Evolutionary conservation across 495 filamentous ascomycete species (phyloP), one percentile per base, ranked within the genome.

Genomic region (Penicillium steckii): DNA sequence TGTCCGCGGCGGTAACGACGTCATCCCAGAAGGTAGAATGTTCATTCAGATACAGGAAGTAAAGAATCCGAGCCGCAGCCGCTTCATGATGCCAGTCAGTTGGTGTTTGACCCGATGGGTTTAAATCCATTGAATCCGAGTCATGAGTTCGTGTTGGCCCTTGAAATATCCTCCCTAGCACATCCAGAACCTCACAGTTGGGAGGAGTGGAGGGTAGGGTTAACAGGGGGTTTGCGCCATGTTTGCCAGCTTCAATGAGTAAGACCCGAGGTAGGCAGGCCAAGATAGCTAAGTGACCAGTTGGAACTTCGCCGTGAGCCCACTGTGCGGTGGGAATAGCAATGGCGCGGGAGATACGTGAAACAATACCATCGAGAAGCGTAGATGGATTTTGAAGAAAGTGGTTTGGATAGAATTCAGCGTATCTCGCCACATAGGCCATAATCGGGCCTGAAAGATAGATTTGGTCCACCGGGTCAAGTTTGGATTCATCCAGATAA

Each of bases 371-470:
- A 19, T 74, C 67, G n/a, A 76, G 53, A 13, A 79, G 56, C 21
- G 60, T 47, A 6, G 44, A 50, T 2, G 73, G 65, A 41, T 68
- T 76, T 17, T 71, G 66, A 21, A 83, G 65, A 48, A 84, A 72
- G 57, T 84, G 77, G 35, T 79, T 74, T 7, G 80, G 77, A 52
- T 82, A 85, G 4, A 60, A 59, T 32, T 77, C 71, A 21, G 77
- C 77, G 57, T 85, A 87, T 44, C 73, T 74, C 13, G 76, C 64
- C 37, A 86, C 68, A 63, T 87, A 87, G 41, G 77, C 70, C 56
- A 80, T 83, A 13, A 82, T 70, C 0, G 75, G 72, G 8, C 77
- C 72, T 43, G 73, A 74, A 5, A 86, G 72, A 50, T 80, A 84
- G 19, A 70, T 64, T 5, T 74, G 49, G 48, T 83, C 78, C 35